Evolutionary conservation across 805 yeast genomes (phyloP), one percentile per base, ranked within the genome.

Genomic region (Kregervanrija fluxuum): DNA sequence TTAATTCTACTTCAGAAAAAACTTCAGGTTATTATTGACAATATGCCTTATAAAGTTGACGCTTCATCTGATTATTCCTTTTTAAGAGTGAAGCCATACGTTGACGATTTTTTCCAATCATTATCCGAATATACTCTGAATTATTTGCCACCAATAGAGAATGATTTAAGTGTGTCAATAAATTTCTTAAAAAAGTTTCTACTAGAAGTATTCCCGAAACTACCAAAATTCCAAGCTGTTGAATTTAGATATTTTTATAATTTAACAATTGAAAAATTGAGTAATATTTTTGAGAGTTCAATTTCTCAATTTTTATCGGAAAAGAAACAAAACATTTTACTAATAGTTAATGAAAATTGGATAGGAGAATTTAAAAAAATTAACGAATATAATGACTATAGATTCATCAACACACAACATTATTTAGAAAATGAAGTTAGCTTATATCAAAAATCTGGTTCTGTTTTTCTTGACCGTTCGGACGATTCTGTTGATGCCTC

Each of bases 11-110:
- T 88, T 42, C 60, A 66, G 34, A 53, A 57, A 6, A 77, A 79
- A 54, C 65, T 75, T 40, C 58, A 69, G 15, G 57, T 56, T 4
- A 74, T 85, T 28, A 54, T 65, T 15, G 59, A 60, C 9, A 70
- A 73, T 47, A 62, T 88, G 51, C 96, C 96, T 1, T 86, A 84
- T 60, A 80, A 81, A 51, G 87, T 86, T 50, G 89, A 85, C 53
- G 69, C 73, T 9, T 69, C 74, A 33, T 77, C 84, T 39, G 95
- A 87, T 60, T 87, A 87, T 57, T 79, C 90, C 4, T 87, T 78
- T 59, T 64, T 84, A 46, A 70, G 95, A 45, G 85, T 88, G 33
- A 79, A 84, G 55, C 76, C 83, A 6, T 64, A 69, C 46, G 73
- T 85, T 49, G 75, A 75, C 47, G 93, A 84, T 52, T 85, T 87